phyloP scores from a whole-genome alignment of 2,329 filamentous ascomycete species.

The Calonectria pseudoturangicola region DNA sequence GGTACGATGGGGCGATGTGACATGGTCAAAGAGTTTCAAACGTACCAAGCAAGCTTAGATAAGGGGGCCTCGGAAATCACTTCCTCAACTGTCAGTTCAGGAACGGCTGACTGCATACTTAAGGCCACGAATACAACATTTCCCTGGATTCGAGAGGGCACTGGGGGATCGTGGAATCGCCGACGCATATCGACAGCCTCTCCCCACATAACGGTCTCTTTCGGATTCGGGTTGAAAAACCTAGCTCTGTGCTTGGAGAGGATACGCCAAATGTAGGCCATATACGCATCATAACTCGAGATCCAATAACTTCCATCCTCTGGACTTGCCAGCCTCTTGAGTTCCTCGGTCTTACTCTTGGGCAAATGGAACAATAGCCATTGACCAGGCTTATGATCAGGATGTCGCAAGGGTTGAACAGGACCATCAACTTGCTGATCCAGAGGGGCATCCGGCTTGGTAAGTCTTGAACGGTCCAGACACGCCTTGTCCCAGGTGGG shows the following conservation, averaged over 20 bases:
- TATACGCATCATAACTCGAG: constrained; percentile 6
- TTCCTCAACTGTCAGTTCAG: neutral
- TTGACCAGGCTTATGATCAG: neutral
- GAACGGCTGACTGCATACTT: neutral
- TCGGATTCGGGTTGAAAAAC: neutral
- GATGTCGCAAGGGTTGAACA: neutral
- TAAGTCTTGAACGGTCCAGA: constrained; percentile 3
- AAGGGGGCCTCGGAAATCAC: constrained; percentile 9
- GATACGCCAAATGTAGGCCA: neutral
- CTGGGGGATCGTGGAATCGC: neutral
- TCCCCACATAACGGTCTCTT: neutral
- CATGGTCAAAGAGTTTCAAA: neutral
- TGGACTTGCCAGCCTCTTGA: neutral
- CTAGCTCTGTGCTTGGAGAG: constrained; percentile 4
- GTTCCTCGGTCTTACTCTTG: constrained; percentile 5
- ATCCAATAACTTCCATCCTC: constrained; percentile 9
- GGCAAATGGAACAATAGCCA: neutral
- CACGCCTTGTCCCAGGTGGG: neutral
- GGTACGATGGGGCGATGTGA: neutral
- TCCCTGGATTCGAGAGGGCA: neutral
- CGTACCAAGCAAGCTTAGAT: constrained; percentile 1
- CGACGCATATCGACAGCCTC: constrained; percentile 10
- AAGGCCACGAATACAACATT: constrained; percentile 8
- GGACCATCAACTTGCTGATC: constrained; percentile 1
- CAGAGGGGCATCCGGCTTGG: neutral